A percentile compares a stretch with the other conserved stretches of the same genome.
These are phyloP conservation scores for Stemphylium beticola DNA, from an alignment of 2,329 filamentous ascomycete genomes.

Conservation along the genomic window DNA sequence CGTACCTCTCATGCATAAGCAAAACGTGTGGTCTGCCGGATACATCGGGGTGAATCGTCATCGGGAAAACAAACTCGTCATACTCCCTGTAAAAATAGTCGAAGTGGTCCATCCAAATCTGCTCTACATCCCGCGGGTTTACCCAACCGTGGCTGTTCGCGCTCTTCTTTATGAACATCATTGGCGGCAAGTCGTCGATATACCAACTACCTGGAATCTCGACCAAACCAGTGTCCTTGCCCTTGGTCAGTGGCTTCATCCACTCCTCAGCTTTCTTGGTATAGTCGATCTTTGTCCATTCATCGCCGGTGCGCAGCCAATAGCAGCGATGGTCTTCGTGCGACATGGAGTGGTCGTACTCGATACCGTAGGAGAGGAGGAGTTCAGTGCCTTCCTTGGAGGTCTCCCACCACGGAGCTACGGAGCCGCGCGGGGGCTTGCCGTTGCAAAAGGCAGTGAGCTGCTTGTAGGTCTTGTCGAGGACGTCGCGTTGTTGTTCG, in stretches of 20 bases:
- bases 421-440: conserved; percentile 73
- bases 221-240: conserved; percentile 66
- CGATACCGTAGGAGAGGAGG: conserved; percentile 69
- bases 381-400: conserved; percentile 71
- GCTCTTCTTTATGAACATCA: conserved; percentile 75
- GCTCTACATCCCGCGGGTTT: conserved; percentile 65
- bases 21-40: conserved; percentile 71
- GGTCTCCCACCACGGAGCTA: conserved; percentile 79
- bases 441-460: conserved; percentile 72
- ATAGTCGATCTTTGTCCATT: conserved; percentile 73
- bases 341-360: conserved; percentile 72
- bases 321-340: conserved; percentile 71
- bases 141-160: conserved; percentile 70
- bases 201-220: conserved; percentile 73
- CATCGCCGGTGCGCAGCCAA: conserved; percentile 67
- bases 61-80: conserved; percentile 77
- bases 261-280: conserved; percentile 65
- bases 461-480: conserved; percentile 75
- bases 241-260: conserved; percentile 70
- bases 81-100: conserved; percentile 79
- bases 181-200: conserved; percentile 64
- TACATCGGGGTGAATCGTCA: conserved; percentile 75
- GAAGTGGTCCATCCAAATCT: conserved; percentile 71
- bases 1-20: conserved; percentile 73
- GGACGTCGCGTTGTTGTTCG: conserved; percentile 76